A percentile compares a stretch with the other conserved stretches of the same genome.
phyloP scores from a whole-genome alignment of 140 eudicot genomes.

The Stevia rebaudiana region DNA sequence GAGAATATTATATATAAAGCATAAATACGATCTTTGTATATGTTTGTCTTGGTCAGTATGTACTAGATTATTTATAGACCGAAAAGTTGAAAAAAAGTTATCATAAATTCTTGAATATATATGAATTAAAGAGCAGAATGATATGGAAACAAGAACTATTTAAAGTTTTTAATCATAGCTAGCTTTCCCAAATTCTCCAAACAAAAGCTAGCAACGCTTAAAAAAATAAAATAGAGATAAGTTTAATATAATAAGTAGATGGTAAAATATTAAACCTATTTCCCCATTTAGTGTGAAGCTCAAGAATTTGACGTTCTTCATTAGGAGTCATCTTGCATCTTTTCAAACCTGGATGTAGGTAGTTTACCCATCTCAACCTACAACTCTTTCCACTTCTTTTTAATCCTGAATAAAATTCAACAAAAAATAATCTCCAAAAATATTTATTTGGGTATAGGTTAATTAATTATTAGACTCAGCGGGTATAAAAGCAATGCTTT shows the following conservation, averaged over 20 bases:
- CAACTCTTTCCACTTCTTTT: slow-evolving; percentile 97
- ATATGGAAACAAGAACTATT: too few species aligned
- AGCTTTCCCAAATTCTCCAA: background rate
- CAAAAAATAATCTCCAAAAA: slow-evolving; percentile 26
- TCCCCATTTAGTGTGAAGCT: slow-evolving; percentile 93
- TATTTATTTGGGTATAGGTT: slow-evolving; percentile 21
- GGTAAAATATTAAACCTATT: slow-evolving; percentile 47
- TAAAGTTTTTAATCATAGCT: too few species aligned
- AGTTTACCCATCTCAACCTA: slow-evolving; percentile 94
- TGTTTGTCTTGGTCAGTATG: too few species aligned
- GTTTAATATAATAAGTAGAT: background rate
- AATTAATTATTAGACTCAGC: too few species aligned
- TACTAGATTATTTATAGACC: too few species aligned
- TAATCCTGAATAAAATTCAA: slow-evolving; percentile 47
- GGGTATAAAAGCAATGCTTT: too few species aligned
- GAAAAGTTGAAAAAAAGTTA: too few species aligned
- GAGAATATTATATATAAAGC: too few species aligned
- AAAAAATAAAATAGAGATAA: background rate
- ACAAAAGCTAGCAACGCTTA: background rate
- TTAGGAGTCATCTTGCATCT: slow-evolving; percentile 95
- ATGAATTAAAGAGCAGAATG: too few species aligned
- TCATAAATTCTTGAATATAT: too few species aligned
- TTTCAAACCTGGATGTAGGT: slow-evolving; percentile 81
- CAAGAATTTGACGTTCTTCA: slow-evolving; percentile 72
- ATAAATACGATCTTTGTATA: too few species aligned